A percentile compares a stretch with the other conserved stretches of the same genome.
Evolutionary conservation across 805 yeast species (phyloP).

Genomic region (Metschnikowia amazonensis): DNA sequence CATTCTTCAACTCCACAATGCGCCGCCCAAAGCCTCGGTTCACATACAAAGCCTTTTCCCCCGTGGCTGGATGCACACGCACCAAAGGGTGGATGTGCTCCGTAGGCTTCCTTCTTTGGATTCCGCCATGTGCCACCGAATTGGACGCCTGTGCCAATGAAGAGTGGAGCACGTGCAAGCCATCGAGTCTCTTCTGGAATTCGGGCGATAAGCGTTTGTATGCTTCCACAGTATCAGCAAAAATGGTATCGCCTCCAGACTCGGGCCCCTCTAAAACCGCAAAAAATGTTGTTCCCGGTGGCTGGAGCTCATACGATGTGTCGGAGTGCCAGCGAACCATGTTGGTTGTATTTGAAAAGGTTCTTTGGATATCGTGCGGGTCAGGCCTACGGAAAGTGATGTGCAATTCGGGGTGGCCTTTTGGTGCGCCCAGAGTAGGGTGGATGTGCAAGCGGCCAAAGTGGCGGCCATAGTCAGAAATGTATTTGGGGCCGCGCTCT

Average conservation of each 20-base stretch:
- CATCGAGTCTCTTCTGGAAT: conserved; percentile 29
- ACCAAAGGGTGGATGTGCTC: conserved; percentile 35
- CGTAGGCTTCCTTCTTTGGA: conserved; percentile 31
- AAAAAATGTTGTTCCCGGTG: conserved; percentile 33
- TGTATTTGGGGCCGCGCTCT: conserved; percentile 23
- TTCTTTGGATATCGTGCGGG: conserved; percentile 26
- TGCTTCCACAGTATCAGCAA: conserved; percentile 37
- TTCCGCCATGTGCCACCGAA: conserved; percentile 29
- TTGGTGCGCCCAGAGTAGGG: conserved; percentile 41
- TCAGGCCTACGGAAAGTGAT: conserved; percentile 33
- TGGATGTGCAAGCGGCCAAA: conserved; percentile 43
- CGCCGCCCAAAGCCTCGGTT: conserved; percentile 34
- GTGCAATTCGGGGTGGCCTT: conserved; percentile 31
- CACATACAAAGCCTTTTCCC: conserved; percentile 28
- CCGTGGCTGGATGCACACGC: conserved; percentile 34
- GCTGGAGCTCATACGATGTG: conserved; percentile 34
- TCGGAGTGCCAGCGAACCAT: conserved; percentile 38
- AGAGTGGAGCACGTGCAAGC: conserved; percentile 34
- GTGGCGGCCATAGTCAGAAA: conserved; percentile 31
- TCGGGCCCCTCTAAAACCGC: conserved; percentile 36
- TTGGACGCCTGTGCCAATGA: conserved; percentile 30
- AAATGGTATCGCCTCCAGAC: conserved; percentile 38
- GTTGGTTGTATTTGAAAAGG: conserved; percentile 27
- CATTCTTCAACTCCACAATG: conserved; percentile 34
- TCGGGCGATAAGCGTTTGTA: conserved; percentile 36